phyloP scores from a whole-genome alignment of 768 basidiomycete genomes.

The Mycena indigotica region DNA sequence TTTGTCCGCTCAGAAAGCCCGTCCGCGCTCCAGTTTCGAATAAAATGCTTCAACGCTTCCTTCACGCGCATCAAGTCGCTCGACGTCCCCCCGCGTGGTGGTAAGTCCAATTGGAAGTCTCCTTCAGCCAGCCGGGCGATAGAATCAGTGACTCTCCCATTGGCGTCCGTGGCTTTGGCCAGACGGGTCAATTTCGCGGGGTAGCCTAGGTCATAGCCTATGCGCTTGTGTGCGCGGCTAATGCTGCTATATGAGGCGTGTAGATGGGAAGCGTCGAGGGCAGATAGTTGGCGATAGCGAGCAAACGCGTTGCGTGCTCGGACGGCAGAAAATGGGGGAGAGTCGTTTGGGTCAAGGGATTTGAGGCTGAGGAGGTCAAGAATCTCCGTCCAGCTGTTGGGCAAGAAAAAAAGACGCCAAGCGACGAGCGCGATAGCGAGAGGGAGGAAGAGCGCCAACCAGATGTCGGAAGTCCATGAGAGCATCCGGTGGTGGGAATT shows the following conservation, averaged over 20 bases:
- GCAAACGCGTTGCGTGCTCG: slow-evolving; percentile 47
- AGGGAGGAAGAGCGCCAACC: slow-evolving; percentile 43
- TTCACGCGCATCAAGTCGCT: slow-evolving; percentile 51
- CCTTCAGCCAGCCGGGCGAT: slow-evolving; percentile 42
- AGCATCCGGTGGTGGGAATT: neutral
- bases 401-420: slow-evolving; percentile 26
- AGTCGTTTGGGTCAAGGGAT: slow-evolving; percentile 20
- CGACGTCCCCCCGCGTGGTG: slow-evolving; percentile 19
- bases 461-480: slow-evolving; percentile 36
- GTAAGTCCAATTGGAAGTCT: slow-evolving; percentile 33
- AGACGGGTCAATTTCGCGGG: slow-evolving; percentile 51
- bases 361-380: slow-evolving; percentile 31
- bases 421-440: slow-evolving; percentile 37
- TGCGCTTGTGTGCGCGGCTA: slow-evolving; percentile 46
- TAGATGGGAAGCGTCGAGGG: slow-evolving; percentile 44
- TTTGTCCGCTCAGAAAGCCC: slow-evolving; percentile 54
- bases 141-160: slow-evolving; percentile 39
- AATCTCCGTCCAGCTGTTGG: slow-evolving; percentile 29
- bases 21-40: slow-evolving; percentile 70
- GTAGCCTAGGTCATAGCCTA: slow-evolving; percentile 57
- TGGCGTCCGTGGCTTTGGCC: slow-evolving; percentile 42
- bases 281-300: slow-evolving; percentile 44
- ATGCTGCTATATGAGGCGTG: slow-evolving; percentile 46
- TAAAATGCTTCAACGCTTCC: slow-evolving; percentile 67
- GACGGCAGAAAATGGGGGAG: slow-evolving; percentile 46